A percentile compares a stretch with the other conserved stretches of the same genome.
These are phyloP conservation scores for Sporothrix variecibatus DNA, from an alignment of 2,329 filamentous ascomycete genomes.

Conservation along the genomic window DNA sequence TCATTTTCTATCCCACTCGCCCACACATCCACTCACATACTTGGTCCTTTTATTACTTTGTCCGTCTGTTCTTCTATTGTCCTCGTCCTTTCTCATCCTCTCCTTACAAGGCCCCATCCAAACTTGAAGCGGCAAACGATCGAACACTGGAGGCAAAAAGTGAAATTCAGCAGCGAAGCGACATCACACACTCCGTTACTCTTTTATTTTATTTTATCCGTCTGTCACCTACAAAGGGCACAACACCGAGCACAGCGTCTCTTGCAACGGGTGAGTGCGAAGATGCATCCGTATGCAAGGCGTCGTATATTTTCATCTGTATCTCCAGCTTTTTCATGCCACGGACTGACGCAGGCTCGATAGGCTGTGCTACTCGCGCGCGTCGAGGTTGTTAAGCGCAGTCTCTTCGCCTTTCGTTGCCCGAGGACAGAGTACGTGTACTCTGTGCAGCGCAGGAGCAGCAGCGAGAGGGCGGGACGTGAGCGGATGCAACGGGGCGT, in stretches of 20 bases:
- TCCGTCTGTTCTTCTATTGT: background rate
- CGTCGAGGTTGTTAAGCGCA: constrained; percentile 2
- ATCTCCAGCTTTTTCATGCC: background rate
- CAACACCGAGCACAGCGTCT: background rate
- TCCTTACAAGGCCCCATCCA: background rate
- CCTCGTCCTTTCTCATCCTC: background rate
- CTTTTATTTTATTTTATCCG: background rate
- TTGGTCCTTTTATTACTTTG: constrained; percentile 3
- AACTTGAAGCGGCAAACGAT: background rate
- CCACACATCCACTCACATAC: background rate
- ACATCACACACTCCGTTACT: background rate
- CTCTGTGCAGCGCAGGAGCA: constrained; percentile 5
- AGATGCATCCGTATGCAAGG: background rate
- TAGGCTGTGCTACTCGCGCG: background rate
- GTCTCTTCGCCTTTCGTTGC: background rate
- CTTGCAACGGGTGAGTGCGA: background rate
- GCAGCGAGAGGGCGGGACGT: constrained; percentile 2
- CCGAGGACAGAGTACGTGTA: background rate
- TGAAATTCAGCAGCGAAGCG: background rate
- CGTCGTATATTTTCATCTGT: background rate
- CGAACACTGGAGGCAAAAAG: background rate
- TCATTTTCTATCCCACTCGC: background rate
- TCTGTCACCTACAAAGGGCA: background rate
- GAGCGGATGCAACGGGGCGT: constrained; percentile 22
- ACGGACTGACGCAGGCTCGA: constrained; percentile 10